These are phyloP conservation scores for Talaromyces sp. DNA, from an alignment of 2,329 filamentous ascomycete species.

Conservation along the genomic window DNA sequence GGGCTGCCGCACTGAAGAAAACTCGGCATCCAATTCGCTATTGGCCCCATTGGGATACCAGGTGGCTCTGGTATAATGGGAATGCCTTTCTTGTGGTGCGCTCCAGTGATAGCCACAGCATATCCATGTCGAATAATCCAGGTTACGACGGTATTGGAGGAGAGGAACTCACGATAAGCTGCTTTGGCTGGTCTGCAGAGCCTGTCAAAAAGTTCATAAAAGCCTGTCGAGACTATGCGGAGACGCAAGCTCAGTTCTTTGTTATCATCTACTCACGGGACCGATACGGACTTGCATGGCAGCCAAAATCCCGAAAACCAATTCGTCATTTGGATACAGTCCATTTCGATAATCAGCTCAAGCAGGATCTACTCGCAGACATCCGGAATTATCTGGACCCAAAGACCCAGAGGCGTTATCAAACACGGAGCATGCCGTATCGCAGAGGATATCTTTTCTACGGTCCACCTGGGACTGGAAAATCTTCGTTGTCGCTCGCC, in stretches of 20 bases:
- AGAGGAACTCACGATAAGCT: slow-evolving; percentile 12
- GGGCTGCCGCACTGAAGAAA: slow-evolving; percentile 10
- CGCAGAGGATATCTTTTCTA: slow-evolving; percentile 79
- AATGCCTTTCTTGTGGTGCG: slow-evolving; percentile 5
- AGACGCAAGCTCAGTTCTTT: slow-evolving; percentile 10
- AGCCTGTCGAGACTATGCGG: slow-evolving; percentile 9
- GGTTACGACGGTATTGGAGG: slow-evolving; percentile 11
- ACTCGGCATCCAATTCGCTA: slow-evolving; percentile 9
- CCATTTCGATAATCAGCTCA: slow-evolving; percentile 12
- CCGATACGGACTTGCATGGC: slow-evolving; percentile 12
- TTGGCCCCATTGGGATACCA: slow-evolving; percentile 8
- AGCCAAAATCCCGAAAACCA: slow-evolving; percentile 11
- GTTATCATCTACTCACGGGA: slow-evolving; percentile 12
- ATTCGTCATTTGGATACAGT: slow-evolving; percentile 10
- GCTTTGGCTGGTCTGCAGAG: slow-evolving; percentile 12
- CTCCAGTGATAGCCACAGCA: neutral
- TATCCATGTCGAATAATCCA: slow-evolving; percentile 3
- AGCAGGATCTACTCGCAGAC: slow-evolving; percentile 11
- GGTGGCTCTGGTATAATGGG: slow-evolving; percentile 8
- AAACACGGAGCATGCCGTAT: slow-evolving; percentile 58
- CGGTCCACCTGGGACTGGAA: slow-evolving; percentile 89
- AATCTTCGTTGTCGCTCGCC: slow-evolving; percentile 52
- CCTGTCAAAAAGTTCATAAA: slow-evolving; percentile 11
- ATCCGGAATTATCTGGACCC: slow-evolving; percentile 13
- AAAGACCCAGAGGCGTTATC: slow-evolving; percentile 19